phyloP scores from a whole-genome alignment of 2,329 filamentous ascomycete genomes.

The Pseudocercospora musae region DNA sequence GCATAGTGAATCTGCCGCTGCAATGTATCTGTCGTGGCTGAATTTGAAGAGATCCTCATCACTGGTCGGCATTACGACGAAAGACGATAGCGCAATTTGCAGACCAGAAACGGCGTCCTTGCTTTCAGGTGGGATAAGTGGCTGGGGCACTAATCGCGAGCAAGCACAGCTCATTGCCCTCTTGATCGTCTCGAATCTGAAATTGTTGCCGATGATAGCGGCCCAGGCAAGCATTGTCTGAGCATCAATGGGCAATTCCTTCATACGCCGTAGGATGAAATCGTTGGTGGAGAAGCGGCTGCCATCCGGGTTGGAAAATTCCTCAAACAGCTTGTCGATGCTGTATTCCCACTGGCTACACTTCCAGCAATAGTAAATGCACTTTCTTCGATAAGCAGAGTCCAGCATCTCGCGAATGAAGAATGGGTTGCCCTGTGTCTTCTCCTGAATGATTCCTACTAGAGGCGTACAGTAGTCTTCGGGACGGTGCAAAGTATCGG shows the following conservation, averaged over 20 bases:
- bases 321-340: constrained; percentile 77
- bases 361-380: constrained; percentile 87
- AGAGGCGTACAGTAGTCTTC: constrained; percentile 69
- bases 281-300: constrained; percentile 77
- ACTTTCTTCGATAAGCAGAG: constrained; percentile 79
- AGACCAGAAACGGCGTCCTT: constrained; percentile 73
- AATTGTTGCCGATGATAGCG: constrained; percentile 74
- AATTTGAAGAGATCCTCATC: constrained; percentile 84
- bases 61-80: constrained; percentile 76
- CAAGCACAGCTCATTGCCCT: constrained; percentile 74
- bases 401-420: constrained; percentile 89
- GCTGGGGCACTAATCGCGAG: constrained; percentile 49
- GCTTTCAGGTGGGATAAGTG: constrained; percentile 54
- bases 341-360: constrained; percentile 80
- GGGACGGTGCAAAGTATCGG: constrained; percentile 71
- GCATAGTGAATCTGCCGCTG: constrained; percentile 68
- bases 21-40: constrained; percentile 80
- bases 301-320: constrained; percentile 75
- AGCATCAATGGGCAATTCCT: constrained; percentile 71
- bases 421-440: constrained; percentile 87
- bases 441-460: constrained; percentile 81
- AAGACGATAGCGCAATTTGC: constrained; percentile 76
- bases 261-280: constrained; percentile 74
- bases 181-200: constrained; percentile 78
- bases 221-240: constrained; percentile 82